These are phyloP conservation scores for Didymella sp. DNA, from an alignment of 2,329 filamentous ascomycete genomes.

Conservation along the genomic window DNA sequence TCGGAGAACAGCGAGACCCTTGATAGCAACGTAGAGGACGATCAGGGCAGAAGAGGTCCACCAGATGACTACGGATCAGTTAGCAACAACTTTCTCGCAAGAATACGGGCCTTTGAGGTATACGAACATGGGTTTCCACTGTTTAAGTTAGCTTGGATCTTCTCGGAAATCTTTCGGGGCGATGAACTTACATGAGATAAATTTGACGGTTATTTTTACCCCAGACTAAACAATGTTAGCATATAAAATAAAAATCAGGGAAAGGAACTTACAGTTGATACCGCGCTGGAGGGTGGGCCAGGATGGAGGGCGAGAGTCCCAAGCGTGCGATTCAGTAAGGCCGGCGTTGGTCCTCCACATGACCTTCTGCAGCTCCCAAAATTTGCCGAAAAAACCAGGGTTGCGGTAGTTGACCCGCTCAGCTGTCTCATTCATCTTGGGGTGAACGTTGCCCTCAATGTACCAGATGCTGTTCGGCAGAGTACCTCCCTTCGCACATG, in stretches of 20 bases:
- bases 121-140: neutral
- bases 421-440: slow-evolving; percentile 71
- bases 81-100: neutral
- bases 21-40: slow-evolving; percentile 79
- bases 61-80: slow-evolving; percentile 67
- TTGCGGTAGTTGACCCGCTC: slow-evolving; percentile 97
- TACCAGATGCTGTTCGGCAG: slow-evolving; percentile 98
- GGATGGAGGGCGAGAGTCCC: slow-evolving; percentile 92
- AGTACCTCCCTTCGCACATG: slow-evolving; percentile 88
- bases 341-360: slow-evolving; percentile 99
- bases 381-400: slow-evolving; percentile 96
- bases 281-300: slow-evolving; percentile 93
- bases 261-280: slow-evolving; percentile 72
- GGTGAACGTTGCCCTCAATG: slow-evolving; percentile 88
- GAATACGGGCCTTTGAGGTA: too few relatives aligned
- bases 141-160: neutral
- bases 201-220: slow-evolving; percentile 91
- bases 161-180: neutral
- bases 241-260: too few relatives aligned
- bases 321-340: slow-evolving; percentile 93
- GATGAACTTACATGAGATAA: slow-evolving; percentile 70
- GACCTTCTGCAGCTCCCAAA: slow-evolving; percentile 94
- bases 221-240: slow-evolving; percentile 66
- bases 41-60: slow-evolving; percentile 85
- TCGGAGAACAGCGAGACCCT: slow-evolving; percentile 82